These are phyloP conservation scores for Ploettnerulaceae sp. DNA, from an alignment of 2,329 filamentous ascomycete genomes.

Conservation along the genomic window DNA sequence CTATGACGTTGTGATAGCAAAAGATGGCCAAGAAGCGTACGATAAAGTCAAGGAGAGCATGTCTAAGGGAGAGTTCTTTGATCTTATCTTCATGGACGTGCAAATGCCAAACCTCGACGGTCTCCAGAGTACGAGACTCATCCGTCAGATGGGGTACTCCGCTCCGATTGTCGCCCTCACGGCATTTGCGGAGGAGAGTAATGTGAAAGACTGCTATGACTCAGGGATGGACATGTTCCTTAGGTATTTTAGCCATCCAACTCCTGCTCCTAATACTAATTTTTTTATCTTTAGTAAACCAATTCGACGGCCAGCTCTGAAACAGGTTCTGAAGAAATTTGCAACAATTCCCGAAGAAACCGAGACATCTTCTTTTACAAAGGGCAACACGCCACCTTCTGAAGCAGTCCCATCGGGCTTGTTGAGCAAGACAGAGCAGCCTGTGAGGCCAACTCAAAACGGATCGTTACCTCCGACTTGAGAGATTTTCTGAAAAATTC, in stretches of 20 bases:
- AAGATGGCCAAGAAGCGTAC: conserved; percentile 81
- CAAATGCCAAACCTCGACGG: conserved; percentile 93
- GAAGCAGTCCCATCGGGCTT: conserved; percentile 5
- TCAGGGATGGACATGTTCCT: conserved; percentile 92
- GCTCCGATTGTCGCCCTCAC: conserved; percentile 88
- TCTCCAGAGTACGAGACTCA: conserved; percentile 77
- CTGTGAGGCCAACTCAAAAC: not conserved
- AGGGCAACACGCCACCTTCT: conserved; percentile 18
- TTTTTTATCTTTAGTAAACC: conserved; percentile 52
- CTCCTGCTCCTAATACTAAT: not conserved
- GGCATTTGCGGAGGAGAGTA: conserved; percentile 86
- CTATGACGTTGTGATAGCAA: conserved; percentile 85
- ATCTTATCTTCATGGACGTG: conserved; percentile 94
- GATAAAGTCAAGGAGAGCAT: conserved; percentile 81
- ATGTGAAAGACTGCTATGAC: conserved; percentile 79
- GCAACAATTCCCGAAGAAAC: conserved; percentile 72
- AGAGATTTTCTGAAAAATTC: not conserved
- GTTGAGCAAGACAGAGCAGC: conserved; percentile 1
- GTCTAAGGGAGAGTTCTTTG: conserved; percentile 66
- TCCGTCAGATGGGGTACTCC: conserved; percentile 79
- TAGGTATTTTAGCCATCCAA: conserved; percentile 14
- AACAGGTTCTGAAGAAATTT: conserved; percentile 80
- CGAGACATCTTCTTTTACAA: conserved; percentile 25
- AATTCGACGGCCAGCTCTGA: conserved; percentile 77
- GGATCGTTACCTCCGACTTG: not conserved